phyloP scores from a whole-genome alignment of 2,329 filamentous ascomycete genomes.

The Fonsecaea pedrosoi region DNA sequence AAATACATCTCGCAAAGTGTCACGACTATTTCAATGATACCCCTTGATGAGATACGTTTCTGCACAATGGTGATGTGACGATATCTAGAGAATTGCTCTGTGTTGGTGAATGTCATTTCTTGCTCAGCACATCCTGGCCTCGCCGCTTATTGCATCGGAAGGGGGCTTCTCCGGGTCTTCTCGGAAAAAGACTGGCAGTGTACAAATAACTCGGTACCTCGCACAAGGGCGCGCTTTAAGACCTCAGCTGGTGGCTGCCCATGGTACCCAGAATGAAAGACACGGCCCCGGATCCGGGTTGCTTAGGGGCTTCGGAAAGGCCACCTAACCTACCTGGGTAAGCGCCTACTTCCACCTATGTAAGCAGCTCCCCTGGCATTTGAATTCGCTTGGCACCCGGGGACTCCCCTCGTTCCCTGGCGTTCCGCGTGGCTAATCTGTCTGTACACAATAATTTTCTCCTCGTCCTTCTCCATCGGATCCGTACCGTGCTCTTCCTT shows the following conservation, averaged over 20 bases:
- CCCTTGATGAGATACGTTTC: not conserved
- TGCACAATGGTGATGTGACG: not conserved
- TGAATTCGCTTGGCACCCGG: too few relatives aligned
- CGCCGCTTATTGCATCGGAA: constrained; percentile 1
- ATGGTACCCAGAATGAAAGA: not conserved
- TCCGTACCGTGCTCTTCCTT: constrained; percentile 21
- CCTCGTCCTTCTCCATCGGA: constrained; percentile 24
- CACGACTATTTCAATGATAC: not conserved
- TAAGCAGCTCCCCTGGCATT: too few relatives aligned
- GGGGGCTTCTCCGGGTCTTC: not conserved
- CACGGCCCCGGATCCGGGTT: constrained; percentile 13
- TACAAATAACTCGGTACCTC: not conserved
- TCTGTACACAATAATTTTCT: not conserved
- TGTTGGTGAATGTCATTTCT: not conserved
- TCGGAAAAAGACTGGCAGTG: constrained; percentile 1
- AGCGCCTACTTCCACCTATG: not conserved
- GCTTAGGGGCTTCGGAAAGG: constrained; percentile 6
- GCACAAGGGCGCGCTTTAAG: too few relatives aligned
- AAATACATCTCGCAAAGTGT: not conserved
- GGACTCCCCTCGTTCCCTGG: too few relatives aligned
- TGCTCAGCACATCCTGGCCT: not conserved
- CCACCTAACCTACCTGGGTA: not conserved
- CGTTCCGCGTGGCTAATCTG: not conserved
- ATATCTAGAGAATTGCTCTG: not conserved
- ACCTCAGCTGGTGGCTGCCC: too few relatives aligned